phyloP scores from a whole-genome alignment of 1,139 yeast genomes.

The Ashbya aceris region DNA sequence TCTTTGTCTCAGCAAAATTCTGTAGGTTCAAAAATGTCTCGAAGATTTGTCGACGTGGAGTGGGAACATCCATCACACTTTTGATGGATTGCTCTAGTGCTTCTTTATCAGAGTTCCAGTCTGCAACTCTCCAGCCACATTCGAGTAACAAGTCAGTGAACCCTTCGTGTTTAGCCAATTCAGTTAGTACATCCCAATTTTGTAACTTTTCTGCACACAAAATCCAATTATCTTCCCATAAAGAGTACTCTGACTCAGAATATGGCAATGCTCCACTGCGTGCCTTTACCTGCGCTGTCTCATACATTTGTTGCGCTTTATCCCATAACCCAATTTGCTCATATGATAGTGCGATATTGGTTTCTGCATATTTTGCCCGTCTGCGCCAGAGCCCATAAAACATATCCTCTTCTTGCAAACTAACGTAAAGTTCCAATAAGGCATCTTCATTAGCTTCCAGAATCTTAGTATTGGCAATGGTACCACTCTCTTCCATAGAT shows the following conservation, averaged over 20 bases:
- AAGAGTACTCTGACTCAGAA: constrained; percentile 87
- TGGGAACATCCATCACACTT: constrained; percentile 97
- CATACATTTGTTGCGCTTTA: constrained; percentile 87
- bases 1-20: constrained; percentile 86
- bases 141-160: constrained; percentile 87
- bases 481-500: constrained; percentile 56
- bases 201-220: constrained; percentile 93
- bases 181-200: constrained; percentile 97
- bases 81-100: constrained; percentile 91
- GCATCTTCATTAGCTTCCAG: constrained; percentile 88
- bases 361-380: constrained; percentile 86
- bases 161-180: constrained; percentile 95
- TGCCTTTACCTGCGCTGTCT: constrained; percentile 96
- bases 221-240: constrained; percentile 99
- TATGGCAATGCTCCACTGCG: constrained; percentile 92
- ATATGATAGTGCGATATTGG: constrained; percentile 83
- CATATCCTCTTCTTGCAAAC: constrained; percentile 89
- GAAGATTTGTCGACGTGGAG: constrained; percentile 91
- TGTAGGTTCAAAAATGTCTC: constrained; percentile 90
- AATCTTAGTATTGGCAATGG: constrained; percentile 62
- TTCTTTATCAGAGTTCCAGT: constrained; percentile 93
- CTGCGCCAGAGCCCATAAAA: constrained; percentile 97
- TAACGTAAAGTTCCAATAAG: constrained; percentile 76
- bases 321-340: constrained; percentile 97
- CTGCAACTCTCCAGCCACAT: constrained; percentile 99